These are phyloP conservation scores for Paracamarosporium sp. DNA, from an alignment of 2,329 filamentous ascomycete genomes.

Conservation along the genomic window DNA sequence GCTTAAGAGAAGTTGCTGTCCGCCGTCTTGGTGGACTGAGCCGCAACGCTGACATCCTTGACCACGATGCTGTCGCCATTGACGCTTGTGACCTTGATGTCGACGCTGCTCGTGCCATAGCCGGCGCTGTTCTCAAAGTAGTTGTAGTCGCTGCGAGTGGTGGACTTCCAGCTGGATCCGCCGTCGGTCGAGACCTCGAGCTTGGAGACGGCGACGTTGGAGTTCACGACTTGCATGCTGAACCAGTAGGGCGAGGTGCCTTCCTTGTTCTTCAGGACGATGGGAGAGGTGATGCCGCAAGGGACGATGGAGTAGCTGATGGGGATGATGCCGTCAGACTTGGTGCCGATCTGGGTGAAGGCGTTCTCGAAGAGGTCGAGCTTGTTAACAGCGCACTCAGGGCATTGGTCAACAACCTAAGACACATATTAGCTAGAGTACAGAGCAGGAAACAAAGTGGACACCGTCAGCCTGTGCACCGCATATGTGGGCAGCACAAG, in stretches of 20 bases:
- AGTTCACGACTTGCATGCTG: conserved; percentile 70
- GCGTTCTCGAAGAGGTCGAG: conserved; percentile 63
- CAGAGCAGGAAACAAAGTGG: background rate
- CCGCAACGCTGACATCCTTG: conserved; percentile 56
- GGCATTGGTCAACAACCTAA: conserved; percentile 65
- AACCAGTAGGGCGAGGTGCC: conserved; percentile 62
- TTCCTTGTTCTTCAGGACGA: conserved; percentile 61
- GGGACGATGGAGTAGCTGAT: conserved; percentile 58
- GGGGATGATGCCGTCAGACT: conserved; percentile 56
- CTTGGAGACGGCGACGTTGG: conserved; percentile 62
- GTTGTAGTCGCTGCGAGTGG: conserved; percentile 60
- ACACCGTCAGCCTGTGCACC: no score
- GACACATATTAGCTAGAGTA: background rate
- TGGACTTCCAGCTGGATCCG: conserved; percentile 65
- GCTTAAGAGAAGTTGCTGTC: conserved; percentile 40
- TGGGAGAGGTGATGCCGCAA: conserved; percentile 59
- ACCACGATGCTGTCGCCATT: conserved; percentile 61
- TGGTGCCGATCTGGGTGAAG: conserved; percentile 56
- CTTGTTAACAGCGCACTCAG: conserved; percentile 60
- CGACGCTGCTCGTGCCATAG: conserved; percentile 61
- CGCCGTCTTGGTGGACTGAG: conserved; percentile 32
- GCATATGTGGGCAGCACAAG: no score
- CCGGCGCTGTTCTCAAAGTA: conserved; percentile 68
- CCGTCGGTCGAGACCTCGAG: conserved; percentile 69
- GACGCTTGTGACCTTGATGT: conserved; percentile 62